Percentiles rank a stretch among this genome's conserved stretches.
Evolutionary conservation across 495 filamentous ascomycete species (phyloP).

Genomic region (Talaromyces proteolyticus): DNA sequence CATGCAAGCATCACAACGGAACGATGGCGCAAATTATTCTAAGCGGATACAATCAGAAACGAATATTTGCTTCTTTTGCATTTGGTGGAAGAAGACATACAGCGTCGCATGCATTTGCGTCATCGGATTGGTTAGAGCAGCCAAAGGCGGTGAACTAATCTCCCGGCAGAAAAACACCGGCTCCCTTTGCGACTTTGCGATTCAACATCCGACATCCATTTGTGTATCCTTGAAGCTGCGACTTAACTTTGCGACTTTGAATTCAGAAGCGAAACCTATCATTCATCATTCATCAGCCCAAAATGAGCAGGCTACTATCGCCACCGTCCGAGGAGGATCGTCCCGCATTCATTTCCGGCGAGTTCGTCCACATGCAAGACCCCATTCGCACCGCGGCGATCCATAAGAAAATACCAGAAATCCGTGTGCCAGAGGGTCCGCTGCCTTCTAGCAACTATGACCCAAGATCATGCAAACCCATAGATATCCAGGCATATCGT

Average conservation of each 20-base stretch:
- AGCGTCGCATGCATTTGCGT: too few relatives aligned
- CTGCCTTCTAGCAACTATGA: conserved; percentile 28
- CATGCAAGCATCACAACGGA: conserved; percentile 2
- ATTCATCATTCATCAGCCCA: too few relatives aligned
- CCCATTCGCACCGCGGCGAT: conserved; percentile 34
- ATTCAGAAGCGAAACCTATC: too few relatives aligned
- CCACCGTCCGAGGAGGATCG: conserved; percentile 24
- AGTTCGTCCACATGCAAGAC: conserved; percentile 26
- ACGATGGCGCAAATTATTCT: conserved; percentile 1
- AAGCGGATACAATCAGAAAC: too few relatives aligned
- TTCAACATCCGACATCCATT: too few relatives aligned
- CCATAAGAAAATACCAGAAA: conserved; percentile 32
- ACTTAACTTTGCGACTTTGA: too few relatives aligned
- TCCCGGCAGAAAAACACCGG: conserved; percentile 10
- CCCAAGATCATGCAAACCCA: conserved; percentile 33
- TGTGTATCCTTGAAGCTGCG: too few relatives aligned
- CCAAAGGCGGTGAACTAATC: background rate
- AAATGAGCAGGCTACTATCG: conserved; percentile 23
- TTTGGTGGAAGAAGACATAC: too few relatives aligned
- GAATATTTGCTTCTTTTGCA: background rate
- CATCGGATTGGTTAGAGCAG: too few relatives aligned
- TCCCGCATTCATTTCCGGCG: conserved; percentile 3
- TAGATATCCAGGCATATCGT: conserved; percentile 20
- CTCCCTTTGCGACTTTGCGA: background rate
- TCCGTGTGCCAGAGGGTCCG: conserved; percentile 27